These are phyloP conservation scores for Colletotrichum sp. DNA, from an alignment of 2,329 filamentous ascomycete species.

Conservation along the genomic window DNA sequence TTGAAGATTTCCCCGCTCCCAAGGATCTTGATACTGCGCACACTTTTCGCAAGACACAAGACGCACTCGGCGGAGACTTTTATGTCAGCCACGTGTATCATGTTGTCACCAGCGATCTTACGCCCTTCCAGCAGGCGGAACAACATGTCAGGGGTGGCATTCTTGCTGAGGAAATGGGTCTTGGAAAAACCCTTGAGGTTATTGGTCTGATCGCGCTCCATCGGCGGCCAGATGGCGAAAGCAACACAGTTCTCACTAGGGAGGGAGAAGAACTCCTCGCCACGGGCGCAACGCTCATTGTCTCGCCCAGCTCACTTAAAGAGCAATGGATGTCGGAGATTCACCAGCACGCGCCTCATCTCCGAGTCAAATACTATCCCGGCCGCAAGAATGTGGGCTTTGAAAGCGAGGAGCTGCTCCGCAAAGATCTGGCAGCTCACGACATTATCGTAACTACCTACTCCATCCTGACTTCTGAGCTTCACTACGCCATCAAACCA, in stretches of 20 bases:
- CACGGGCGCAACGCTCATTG: slow-evolving; percentile 65
- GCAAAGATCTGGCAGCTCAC: slow-evolving; percentile 50
- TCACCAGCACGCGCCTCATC: slow-evolving; percentile 58
- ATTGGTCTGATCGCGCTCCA: slow-evolving; percentile 74
- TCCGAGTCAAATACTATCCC: slow-evolving; percentile 62
- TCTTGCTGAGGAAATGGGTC: slow-evolving; percentile 81
- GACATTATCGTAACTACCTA: slow-evolving; percentile 72
- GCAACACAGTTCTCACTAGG: slow-evolving; percentile 33
- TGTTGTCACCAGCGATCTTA: slow-evolving; percentile 55
- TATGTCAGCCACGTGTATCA: slow-evolving; percentile 70
- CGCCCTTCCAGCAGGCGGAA: slow-evolving; percentile 46
- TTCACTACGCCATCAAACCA: slow-evolving; percentile 75
- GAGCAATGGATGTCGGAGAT: slow-evolving; percentile 69
- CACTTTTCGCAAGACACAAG: slow-evolving; percentile 5
- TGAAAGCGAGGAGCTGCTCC: slow-evolving; percentile 41
- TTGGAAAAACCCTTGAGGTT: slow-evolving; percentile 81
- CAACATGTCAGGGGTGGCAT: slow-evolving; percentile 63
- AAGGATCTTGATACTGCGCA: not conserved
- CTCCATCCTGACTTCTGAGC: slow-evolving; percentile 75
- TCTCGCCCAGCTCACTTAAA: slow-evolving; percentile 61
- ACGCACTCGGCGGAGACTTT: slow-evolving; percentile 31
- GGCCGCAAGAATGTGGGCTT: slow-evolving; percentile 47
- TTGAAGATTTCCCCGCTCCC: slow-evolving; percentile 22
- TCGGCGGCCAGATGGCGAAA: slow-evolving; percentile 36
- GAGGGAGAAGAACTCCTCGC: slow-evolving; percentile 49